Conservation (phyloP, 2,329 filamentous ascomycete species). For the Aspergillus novofumigatus region DNA sequence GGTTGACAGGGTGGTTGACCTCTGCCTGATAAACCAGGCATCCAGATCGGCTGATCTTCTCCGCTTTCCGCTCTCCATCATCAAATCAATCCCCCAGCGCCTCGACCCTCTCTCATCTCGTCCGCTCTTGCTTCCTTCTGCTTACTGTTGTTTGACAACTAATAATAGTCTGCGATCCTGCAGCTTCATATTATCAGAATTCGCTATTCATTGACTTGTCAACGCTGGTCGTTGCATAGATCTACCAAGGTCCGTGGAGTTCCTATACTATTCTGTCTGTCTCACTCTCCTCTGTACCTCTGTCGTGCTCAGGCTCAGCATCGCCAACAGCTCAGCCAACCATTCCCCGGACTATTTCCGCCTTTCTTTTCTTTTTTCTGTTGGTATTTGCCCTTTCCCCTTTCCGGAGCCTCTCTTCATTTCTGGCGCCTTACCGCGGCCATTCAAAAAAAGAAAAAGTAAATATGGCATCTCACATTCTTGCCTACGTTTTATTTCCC, state of each 20-base stretch:
- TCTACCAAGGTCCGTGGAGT: background rate
- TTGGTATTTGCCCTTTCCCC: background rate
- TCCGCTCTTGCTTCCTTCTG: background rate
- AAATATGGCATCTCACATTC: background rate
- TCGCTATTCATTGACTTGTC: background rate
- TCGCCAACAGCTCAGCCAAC: background rate
- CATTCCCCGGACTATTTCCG: background rate
- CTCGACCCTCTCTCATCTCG: background rate
- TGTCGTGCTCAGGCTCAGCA: too few species aligned
- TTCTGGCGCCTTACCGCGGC: background rate
- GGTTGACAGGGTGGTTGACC: too few species aligned
- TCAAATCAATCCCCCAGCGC: background rate
- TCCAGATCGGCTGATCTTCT: background rate
- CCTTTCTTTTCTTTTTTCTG: background rate
- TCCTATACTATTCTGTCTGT: background rate
- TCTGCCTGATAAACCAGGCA: background rate
- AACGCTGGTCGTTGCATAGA: background rate
- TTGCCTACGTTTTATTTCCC: conserved; percentile 5
- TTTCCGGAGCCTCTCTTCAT: background rate
- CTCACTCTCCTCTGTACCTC: background rate
- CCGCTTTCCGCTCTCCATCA: background rate
- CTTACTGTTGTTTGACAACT: background rate
- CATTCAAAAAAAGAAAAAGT: background rate
- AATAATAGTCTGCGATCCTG: background rate
- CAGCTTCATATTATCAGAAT: background rate